These are phyloP conservation scores for Dipsacomyces acuminosporus DNA, from an alignment of 371 early-diverging fungal species.

Conservation along the genomic window DNA sequence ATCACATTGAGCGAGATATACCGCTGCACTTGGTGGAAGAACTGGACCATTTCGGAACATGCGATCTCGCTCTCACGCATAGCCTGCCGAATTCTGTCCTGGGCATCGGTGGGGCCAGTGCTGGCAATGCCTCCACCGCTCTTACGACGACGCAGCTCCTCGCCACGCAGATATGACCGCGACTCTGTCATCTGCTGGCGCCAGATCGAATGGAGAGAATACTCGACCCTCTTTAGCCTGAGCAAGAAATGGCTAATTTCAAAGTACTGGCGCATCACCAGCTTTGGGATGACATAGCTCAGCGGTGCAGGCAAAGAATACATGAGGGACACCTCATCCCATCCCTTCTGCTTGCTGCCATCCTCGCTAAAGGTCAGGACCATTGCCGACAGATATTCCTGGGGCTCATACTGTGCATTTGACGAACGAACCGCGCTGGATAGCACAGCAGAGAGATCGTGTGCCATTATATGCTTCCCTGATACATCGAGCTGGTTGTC, in stretches of 20 bases:
- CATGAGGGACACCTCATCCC: slow-evolving; percentile 89
- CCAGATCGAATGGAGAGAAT: slow-evolving; percentile 72
- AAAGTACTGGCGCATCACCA: slow-evolving; percentile 74
- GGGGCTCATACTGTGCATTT: slow-evolving; percentile 82
- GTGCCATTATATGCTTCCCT: slow-evolving; percentile 73
- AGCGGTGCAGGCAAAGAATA: slow-evolving; percentile 83
- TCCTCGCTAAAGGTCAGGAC: slow-evolving; percentile 15
- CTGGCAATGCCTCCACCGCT: background rate
- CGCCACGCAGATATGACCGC: slow-evolving; percentile 42
- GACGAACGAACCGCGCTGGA: slow-evolving; percentile 86
- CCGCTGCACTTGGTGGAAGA: slow-evolving; percentile 86
- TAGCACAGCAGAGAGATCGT: slow-evolving; percentile 79
- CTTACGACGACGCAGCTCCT: slow-evolving; percentile 32
- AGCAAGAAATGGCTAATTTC: slow-evolving; percentile 84
- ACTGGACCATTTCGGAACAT: slow-evolving; percentile 88
- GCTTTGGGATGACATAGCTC: slow-evolving; percentile 71
- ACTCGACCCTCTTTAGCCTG: slow-evolving; percentile 83
- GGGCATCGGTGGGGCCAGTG: background rate
- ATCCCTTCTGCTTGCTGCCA: slow-evolving; percentile 53
- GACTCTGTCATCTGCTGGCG: slow-evolving; percentile 66
- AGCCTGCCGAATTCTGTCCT: slow-evolving; percentile 34
- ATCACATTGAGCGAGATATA: slow-evolving; percentile 69
- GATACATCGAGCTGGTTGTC: slow-evolving; percentile 68
- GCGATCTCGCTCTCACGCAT: slow-evolving; percentile 54
- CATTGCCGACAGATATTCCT: slow-evolving; percentile 56